phyloP scores from a whole-genome alignment of 768 basidiomycete genomes.

The Phallus indusiatus region DNA sequence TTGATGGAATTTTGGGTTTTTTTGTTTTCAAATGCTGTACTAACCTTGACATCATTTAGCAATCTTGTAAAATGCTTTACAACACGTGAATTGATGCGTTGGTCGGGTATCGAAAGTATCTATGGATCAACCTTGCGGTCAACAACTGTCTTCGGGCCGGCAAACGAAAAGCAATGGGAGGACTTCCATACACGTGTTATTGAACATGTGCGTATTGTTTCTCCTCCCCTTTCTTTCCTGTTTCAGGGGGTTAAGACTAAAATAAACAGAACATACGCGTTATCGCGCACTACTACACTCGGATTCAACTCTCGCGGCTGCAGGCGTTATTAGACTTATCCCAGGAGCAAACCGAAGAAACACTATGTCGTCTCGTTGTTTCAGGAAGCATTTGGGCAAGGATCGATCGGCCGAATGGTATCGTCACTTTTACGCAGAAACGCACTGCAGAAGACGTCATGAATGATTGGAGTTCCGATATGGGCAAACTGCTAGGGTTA shows the following conservation, averaged over 20 bases:
- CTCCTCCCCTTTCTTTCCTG: neutral
- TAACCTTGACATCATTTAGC: conserved; percentile 31
- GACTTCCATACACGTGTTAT: conserved; percentile 92
- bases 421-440: conserved; percentile 80
- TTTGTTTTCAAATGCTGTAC: neutral
- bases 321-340: conserved; percentile 83
- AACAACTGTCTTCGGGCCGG: conserved; percentile 68
- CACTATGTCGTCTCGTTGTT: conserved; percentile 81
- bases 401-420: conserved; percentile 83
- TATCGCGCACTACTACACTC: conserved; percentile 88
- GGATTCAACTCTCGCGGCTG: conserved; percentile 77
- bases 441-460: conserved; percentile 84
- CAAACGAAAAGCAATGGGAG: conserved; percentile 70
- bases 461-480: conserved; percentile 98
- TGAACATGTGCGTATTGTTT: conserved; percentile 67
- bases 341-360: conserved; percentile 74
- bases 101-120: conserved; percentile 85
- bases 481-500: conserved; percentile 81
- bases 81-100: conserved; percentile 89
- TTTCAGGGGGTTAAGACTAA: neutral
- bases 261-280: conserved; percentile 88
- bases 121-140: conserved; percentile 78
- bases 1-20: conserved; percentile 13
- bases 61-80: conserved; percentile 92
- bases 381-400: conserved; percentile 90